Evolutionary conservation across 306 rosid species (phyloP).

Genomic region (Leucaena leucocephala): DNA sequence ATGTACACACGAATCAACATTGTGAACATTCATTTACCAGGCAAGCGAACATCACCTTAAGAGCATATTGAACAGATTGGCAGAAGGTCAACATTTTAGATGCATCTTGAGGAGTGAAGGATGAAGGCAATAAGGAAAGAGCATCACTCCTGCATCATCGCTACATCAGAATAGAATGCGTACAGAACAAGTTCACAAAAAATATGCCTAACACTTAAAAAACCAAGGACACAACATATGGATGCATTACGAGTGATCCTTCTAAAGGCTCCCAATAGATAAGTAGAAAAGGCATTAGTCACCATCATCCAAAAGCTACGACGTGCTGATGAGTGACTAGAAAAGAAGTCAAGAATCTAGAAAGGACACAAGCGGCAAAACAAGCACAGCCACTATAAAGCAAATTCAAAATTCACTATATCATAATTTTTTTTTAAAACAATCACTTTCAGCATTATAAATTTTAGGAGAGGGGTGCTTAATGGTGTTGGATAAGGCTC

Average conservation of each 20-base stretch:
- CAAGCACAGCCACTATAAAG: slow-evolving; percentile 2
- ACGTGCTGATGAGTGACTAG: slow-evolving; percentile 17
- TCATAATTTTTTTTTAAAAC: background rate
- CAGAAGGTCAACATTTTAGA: slow-evolving; percentile 79
- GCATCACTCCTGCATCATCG: slow-evolving; percentile 80
- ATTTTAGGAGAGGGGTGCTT: slow-evolving; percentile 2
- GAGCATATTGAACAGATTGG: slow-evolving; percentile 77
- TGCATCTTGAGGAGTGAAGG: slow-evolving; percentile 91
- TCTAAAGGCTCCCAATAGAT: too few relatives aligned
- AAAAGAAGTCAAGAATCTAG: background rate
- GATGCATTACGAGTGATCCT: slow-evolving; percentile 14
- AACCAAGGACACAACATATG: slow-evolving; percentile 24
- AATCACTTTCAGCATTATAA: slow-evolving; percentile 9
- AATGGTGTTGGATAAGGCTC: slow-evolving; percentile 18
- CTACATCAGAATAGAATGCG: slow-evolving; percentile 35
- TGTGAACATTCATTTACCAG: slow-evolving; percentile 22
- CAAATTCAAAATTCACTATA: slow-evolving; percentile 11
- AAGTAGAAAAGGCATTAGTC: slow-evolving; percentile 8
- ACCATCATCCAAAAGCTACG: slow-evolving; percentile 25
- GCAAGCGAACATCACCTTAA: slow-evolving; percentile 65
- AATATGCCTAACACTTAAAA: slow-evolving; percentile 4
- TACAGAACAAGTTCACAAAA: slow-evolving; percentile 19
- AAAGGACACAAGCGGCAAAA: background rate
- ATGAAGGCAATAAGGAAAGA: slow-evolving; percentile 81
- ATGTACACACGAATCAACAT: slow-evolving; percentile 27